These are phyloP conservation scores for Cotoneaster glaucophyllus DNA, from an alignment of 306 rosid species.

Conservation along the genomic window DNA sequence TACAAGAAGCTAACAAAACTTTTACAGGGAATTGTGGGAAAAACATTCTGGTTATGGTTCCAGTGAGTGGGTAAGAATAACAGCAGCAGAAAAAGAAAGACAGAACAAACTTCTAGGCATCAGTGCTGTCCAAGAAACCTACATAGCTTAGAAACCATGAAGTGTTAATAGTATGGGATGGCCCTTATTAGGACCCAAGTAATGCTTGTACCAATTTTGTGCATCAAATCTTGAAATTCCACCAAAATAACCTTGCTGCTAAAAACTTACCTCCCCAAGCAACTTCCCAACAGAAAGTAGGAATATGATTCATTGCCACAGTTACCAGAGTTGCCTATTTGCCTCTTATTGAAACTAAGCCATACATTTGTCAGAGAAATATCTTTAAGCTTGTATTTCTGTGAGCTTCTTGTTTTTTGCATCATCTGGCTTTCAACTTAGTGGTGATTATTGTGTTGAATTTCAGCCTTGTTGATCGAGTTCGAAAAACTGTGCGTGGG, in stretches of 20 bases:
- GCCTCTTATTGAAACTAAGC: background rate
- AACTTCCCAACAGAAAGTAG: background rate
- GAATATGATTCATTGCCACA: background rate
- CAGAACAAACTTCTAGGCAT: background rate
- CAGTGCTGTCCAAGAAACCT: background rate
- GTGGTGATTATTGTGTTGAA: slow-evolving; percentile 18
- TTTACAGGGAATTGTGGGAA: background rate
- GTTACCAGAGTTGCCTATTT: background rate
- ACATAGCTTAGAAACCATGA: background rate
- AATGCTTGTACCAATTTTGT: background rate
- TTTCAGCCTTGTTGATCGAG: slow-evolving; percentile 77
- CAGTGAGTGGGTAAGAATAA: background rate
- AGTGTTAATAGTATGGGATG: background rate
- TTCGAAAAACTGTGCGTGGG: slow-evolving; percentile 81
- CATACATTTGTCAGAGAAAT: background rate
- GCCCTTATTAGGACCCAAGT: background rate
- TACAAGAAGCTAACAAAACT: background rate
- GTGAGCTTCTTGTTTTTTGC: background rate
- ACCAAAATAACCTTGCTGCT: background rate
- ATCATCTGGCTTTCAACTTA: background rate
- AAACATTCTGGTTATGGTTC: background rate
- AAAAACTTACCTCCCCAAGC: background rate
- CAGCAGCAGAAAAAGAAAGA: background rate
- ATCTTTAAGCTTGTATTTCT: background rate
- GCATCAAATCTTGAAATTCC: background rate